Evolutionary conservation across 495 filamentous ascomycete species (phyloP).

Genomic region (Tuber brumale): DNA sequence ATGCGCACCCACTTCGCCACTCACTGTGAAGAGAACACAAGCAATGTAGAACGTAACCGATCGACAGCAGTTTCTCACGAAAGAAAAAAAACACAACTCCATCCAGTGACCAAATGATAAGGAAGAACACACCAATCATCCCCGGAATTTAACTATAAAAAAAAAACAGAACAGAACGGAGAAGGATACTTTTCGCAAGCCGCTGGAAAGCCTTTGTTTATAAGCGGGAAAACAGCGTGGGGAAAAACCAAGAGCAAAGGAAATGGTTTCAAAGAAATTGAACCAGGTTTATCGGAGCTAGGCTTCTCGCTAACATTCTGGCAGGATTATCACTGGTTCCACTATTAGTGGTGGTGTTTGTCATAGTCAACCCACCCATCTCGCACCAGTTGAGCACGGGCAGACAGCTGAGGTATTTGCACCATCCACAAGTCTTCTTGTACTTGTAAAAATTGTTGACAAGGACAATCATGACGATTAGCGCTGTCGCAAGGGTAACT

Average conservation of each 20-base stretch:
- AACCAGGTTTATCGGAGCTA: background rate
- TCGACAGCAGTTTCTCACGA: background rate
- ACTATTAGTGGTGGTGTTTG: conserved; percentile 31
- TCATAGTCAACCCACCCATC: conserved; percentile 51
- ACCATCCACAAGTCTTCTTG: conserved; percentile 73
- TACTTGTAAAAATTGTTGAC: conserved; percentile 84
- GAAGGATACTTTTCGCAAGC: background rate
- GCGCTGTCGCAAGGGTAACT: conserved; percentile 66
- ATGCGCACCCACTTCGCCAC: background rate
- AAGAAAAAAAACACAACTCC: background rate
- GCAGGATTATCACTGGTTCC: conserved; percentile 32
- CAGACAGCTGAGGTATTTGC: conserved; percentile 88
- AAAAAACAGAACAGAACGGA: background rate
- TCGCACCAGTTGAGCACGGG: conserved; percentile 75
- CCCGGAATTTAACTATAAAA: background rate
- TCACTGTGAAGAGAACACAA: background rate
- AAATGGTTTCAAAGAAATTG: conserved; percentile 7
- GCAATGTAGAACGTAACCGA: too few relatives aligned
- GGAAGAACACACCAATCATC: background rate
- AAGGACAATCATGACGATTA: conserved; percentile 76
- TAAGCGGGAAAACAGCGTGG: background rate
- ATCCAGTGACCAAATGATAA: background rate
- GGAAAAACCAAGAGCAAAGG: background rate
- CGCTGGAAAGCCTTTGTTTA: conserved; percentile 14
- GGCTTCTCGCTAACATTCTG: conserved; percentile 22